Percentiles rank a stretch among this genome's conserved stretches.
These are phyloP conservation scores for Dianthus caryophyllus DNA, from an alignment of 148 eudicot genomes.

Conservation along the genomic window DNA sequence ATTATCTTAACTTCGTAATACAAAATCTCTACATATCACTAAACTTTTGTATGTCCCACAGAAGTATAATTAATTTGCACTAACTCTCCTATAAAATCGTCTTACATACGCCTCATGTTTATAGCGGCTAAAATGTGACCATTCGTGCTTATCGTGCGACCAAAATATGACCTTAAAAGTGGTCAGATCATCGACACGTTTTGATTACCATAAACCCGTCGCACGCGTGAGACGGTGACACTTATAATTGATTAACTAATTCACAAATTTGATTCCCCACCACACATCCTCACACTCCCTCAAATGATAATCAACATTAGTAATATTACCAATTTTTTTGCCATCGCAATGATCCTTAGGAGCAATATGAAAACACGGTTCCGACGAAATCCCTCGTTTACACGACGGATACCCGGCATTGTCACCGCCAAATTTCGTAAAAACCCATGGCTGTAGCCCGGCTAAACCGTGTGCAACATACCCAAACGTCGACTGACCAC, in stretches of 20 bases:
- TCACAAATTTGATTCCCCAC: conserved; percentile 60
- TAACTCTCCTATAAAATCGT: too few relatives aligned
- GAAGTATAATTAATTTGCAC: conserved; percentile 5
- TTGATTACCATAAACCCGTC: too few relatives aligned
- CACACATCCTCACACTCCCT: conserved; percentile 61
- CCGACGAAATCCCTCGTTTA: conserved; percentile 51
- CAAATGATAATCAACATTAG: conserved; percentile 40
- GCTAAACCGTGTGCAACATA: conserved; percentile 87
- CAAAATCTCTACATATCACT: too few relatives aligned
- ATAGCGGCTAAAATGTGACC: too few relatives aligned
- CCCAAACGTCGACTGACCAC: conserved; percentile 72
- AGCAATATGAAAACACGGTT: conserved; percentile 77
- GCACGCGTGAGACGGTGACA: too few relatives aligned
- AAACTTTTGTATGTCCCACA: background rate
- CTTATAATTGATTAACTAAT: too few relatives aligned
- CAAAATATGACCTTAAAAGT: too few relatives aligned
- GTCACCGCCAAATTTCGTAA: conserved; percentile 35
- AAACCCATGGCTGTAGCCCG: conserved; percentile 68
- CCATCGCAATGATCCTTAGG: conserved; percentile 51
- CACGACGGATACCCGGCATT: conserved; percentile 47
- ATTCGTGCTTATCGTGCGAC: too few relatives aligned
- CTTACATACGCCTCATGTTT: too few relatives aligned
- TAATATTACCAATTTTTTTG: conserved; percentile 39
- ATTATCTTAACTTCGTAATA: too few relatives aligned
- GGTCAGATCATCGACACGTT: too few relatives aligned